phyloP scores from a whole-genome alignment of 2,329 filamentous ascomycete species.

The Grosmannia penicillata region DNA sequence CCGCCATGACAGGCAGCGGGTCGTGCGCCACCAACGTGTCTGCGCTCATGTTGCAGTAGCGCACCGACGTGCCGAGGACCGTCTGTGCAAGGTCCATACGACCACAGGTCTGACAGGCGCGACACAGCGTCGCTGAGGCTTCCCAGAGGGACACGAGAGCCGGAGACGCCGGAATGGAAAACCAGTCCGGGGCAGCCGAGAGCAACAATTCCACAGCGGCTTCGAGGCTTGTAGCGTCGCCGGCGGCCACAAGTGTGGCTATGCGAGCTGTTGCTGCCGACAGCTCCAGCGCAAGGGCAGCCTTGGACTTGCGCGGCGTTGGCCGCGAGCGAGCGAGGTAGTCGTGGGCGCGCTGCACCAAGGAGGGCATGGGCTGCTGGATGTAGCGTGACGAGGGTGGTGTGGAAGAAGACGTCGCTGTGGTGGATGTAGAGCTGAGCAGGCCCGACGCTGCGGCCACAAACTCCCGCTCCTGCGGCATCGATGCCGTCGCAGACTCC shows the following conservation, averaged over 20 bases:
- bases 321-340: slow-evolving; percentile 1
- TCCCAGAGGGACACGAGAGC: slow-evolving; percentile 11
- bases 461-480: too few species aligned
- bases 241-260: too few species aligned
- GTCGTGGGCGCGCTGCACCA: slow-evolving; percentile 1
- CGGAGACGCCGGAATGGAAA: too few species aligned
- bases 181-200: background rate
- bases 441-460: too few species aligned
- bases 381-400: background rate
- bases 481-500: too few species aligned
- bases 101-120: slow-evolving; percentile 16
- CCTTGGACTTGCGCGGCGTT: background rate
- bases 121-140: slow-evolving; percentile 17
- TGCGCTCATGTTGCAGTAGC: slow-evolving; percentile 16
- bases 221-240: background rate
- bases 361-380: background rate
- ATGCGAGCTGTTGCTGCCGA: background rate
- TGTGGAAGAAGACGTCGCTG: background rate
- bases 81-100: slow-evolving; percentile 17
- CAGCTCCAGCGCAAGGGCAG: background rate
- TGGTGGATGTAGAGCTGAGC: too few species aligned
- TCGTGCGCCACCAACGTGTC: slow-evolving; percentile 20
- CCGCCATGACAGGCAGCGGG: slow-evolving; percentile 20
- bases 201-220: background rate
- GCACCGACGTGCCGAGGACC: slow-evolving; percentile 16